phyloP scores from a whole-genome alignment of 2,329 filamentous ascomycete species.

The Aspergillus fumigatus region DNA sequence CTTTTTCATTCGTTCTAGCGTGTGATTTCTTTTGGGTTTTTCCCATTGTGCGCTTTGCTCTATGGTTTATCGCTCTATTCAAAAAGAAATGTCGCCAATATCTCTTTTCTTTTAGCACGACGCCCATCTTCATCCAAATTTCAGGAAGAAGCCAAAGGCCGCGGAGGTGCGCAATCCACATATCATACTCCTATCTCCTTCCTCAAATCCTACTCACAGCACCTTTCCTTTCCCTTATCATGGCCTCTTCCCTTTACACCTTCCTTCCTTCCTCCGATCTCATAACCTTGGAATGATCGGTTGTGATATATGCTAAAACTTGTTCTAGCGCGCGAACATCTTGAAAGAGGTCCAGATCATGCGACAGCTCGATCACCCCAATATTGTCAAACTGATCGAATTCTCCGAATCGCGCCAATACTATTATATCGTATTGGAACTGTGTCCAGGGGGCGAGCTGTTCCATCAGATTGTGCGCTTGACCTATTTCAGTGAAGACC shows the following conservation, averaged over 20 bases:
- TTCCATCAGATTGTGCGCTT: conserved; percentile 98
- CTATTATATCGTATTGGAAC: conserved; percentile 94
- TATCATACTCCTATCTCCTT: not conserved
- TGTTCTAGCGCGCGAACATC: conserved; percentile 81
- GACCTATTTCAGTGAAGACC: conserved; percentile 95
- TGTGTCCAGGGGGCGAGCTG: conserved; percentile 90
- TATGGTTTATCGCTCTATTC: conserved; percentile 19
- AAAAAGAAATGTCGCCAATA: conserved; percentile 47
- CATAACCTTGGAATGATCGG: not conserved
- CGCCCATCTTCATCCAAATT: conserved; percentile 90
- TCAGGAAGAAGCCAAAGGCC: conserved; percentile 90
- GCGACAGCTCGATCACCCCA: conserved; percentile 92
- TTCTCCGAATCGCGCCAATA: conserved; percentile 93
- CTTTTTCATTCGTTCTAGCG: conserved; percentile 18
- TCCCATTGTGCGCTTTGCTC: conserved; percentile 19
- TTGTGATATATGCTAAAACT: conserved; percentile 23
- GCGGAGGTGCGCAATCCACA: conserved; percentile 76
- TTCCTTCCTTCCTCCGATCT: not conserved
- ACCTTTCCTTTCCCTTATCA: conserved; percentile 8
- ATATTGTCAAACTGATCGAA: conserved; percentile 89
- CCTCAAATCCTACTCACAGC: conserved; percentile 34
- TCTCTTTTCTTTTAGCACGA: conserved; percentile 63
- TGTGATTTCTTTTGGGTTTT: conserved; percentile 23
- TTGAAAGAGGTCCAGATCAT: conserved; percentile 99
- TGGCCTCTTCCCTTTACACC: not conserved